Evolutionary conservation across 805 yeast genomes (phyloP).

Genomic region (Gaillardinia entomophila): DNA sequence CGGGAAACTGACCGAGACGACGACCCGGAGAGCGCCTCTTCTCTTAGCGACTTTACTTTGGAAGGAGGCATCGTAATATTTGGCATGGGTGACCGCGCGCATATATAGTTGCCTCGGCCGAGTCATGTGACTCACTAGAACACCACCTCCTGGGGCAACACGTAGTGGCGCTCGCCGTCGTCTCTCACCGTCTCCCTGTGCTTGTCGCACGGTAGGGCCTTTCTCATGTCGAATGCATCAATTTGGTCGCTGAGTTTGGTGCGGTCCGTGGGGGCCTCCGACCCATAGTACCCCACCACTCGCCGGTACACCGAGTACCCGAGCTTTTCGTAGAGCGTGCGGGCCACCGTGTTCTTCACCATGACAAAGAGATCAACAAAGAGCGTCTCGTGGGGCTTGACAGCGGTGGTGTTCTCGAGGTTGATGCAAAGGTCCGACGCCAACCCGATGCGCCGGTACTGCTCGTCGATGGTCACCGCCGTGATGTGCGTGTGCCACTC

Average conservation of each 20-base stretch:
- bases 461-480: slow-evolving; percentile 85
- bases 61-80: too few species aligned
- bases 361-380: slow-evolving; percentile 91
- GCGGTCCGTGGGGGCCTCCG: slow-evolving; percentile 40
- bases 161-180: slow-evolving; percentile 56
- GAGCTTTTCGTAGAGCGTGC: slow-evolving; percentile 74
- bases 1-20: slow-evolving; percentile 28
- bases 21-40: too few species aligned
- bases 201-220: slow-evolving; percentile 52
- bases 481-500: slow-evolving; percentile 98
- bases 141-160: slow-evolving; percentile 60
- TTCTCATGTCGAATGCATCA: slow-evolving; percentile 89
- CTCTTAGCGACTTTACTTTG: too few species aligned
- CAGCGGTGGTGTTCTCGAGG: slow-evolving; percentile 65
- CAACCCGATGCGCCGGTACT: slow-evolving; percentile 77
- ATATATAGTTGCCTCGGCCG: too few species aligned
- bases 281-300: slow-evolving; percentile 83
- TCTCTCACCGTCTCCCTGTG: slow-evolving; percentile 48
- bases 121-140: slow-evolving; percentile 45
- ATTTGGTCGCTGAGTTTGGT: slow-evolving; percentile 53
- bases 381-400: slow-evolving; percentile 68
- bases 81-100: too few species aligned
- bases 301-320: slow-evolving; percentile 84
- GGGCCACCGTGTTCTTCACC: slow-evolving; percentile 75
- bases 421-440: slow-evolving; percentile 76